A percentile compares a stretch with the other conserved stretches of the same genome.
Evolutionary conservation across 371 early-diverging fungal species (phyloP).

Genomic region (Rhizomucor pusillus): DNA sequence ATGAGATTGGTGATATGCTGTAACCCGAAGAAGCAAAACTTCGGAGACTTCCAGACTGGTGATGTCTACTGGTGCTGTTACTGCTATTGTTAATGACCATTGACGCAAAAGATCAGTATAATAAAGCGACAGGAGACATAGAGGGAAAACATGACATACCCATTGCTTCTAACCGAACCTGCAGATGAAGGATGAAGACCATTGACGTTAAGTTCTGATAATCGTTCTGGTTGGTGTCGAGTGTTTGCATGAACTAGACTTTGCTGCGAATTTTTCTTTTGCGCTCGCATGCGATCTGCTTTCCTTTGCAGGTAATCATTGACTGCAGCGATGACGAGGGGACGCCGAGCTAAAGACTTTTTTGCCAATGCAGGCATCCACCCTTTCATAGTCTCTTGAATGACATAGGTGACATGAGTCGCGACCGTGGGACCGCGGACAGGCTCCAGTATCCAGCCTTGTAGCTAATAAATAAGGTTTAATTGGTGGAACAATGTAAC

Average conservation of each 20-base stretch:
- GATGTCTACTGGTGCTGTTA: neutral
- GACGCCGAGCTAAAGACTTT: slow-evolving; percentile 61
- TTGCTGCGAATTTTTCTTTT: slow-evolving; percentile 19
- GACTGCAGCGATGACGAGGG: slow-evolving; percentile 60
- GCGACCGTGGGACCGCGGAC: slow-evolving; percentile 47
- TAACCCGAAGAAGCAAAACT: slow-evolving; percentile 6
- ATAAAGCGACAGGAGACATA: no score
- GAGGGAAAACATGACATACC: neutral
- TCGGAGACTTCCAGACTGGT: neutral
- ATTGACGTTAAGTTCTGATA: neutral
- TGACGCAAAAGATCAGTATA: no score
- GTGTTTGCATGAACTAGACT: neutral
- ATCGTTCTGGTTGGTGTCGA: neutral
- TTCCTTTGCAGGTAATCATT: slow-evolving; percentile 66
- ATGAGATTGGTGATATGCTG: slow-evolving; percentile 17
- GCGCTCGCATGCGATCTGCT: slow-evolving; percentile 44
- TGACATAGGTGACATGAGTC: slow-evolving; percentile 61
- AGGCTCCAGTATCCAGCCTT: slow-evolving; percentile 71
- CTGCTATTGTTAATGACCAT: no score
- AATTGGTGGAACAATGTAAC: no score
- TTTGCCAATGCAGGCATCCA: slow-evolving; percentile 68
- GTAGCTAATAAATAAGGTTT: slow-evolving; percentile 19
- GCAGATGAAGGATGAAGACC: neutral
- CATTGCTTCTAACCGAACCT: neutral
- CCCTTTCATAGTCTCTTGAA: slow-evolving; percentile 50